Evolutionary conservation across 2,329 filamentous ascomycete species (phyloP), one percentile per base, ranked within the genome.

Genomic region (Arthrinium phaeospermum): DNA sequence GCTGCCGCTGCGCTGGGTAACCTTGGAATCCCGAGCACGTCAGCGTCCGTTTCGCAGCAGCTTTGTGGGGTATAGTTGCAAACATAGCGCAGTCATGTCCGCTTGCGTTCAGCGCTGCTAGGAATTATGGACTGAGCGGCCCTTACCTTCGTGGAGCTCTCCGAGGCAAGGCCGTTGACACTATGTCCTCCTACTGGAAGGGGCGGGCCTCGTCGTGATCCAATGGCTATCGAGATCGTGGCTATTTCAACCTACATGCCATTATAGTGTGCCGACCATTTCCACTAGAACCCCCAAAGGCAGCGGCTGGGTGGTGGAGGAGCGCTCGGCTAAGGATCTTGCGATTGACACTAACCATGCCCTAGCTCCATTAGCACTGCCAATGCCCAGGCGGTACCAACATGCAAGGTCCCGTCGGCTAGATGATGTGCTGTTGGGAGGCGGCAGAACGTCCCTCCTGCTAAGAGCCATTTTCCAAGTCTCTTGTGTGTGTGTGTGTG

Each of bases 361-460:
- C 27, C 19, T 64, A 64, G 57, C 57, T 64, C 57, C 37, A 4
- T n/a, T 64, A 64, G 57, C 57, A 64, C 57, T 22, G 34, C 19
- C 57, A 51, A 51, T 51, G 49, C 34, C 61, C 22, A 67, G 61
- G 19, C 67, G 34, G 47, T 44, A 34, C 45, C 27, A 69, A 49
- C 67, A 70, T 70, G 68, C 68, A 70, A 70, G 68, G 68, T 70
- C 68, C 68, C 68, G 68, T 70, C 68, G 68, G 47, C 68, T 51
- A 64, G 68, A 70, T 70, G 45, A 69, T 46, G 67, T 49, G 47
- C 67, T 68, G 67, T n/a, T 47, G 45, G 67, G 67, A 49, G 24
- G 45, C 57, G 57, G 57, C 34, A 64, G 34, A 24, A n/a, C 57
- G 57, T 16, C 41, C 57, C 57, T 41, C 30, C 37, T 37, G 19